These are phyloP conservation scores for Cryptosporidium canis DNA, from an alignment of 169 alveolate genomes.

Conservation along the genomic window DNA sequence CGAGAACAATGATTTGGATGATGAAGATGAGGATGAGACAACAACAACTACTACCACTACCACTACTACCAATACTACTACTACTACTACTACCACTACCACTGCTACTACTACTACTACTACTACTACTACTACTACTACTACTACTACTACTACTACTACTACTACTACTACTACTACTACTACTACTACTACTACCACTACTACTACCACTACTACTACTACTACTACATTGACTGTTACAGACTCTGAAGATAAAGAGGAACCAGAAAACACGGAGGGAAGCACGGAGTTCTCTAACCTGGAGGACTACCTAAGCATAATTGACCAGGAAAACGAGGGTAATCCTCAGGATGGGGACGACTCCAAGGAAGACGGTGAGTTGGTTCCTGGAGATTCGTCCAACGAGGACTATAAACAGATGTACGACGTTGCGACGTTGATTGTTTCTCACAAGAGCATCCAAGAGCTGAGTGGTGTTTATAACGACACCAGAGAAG, in stretches of 20 bases:
- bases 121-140: constrained; percentile 29
- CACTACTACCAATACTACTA: constrained; percentile 16
- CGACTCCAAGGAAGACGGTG: neutral
- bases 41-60: neutral
- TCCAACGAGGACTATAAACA: constrained; percentile 24
- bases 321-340: neutral
- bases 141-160: constrained; percentile 25
- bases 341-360: neutral
- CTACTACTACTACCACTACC: constrained; percentile 13
- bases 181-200: constrained; percentile 44
- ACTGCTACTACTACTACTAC: constrained; percentile 49
- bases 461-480: neutral
- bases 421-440: constrained; percentile 23
- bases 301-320: constrained; percentile 15
- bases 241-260: neutral
- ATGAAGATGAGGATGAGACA: neutral
- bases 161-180: constrained; percentile 57
- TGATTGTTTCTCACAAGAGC: constrained; percentile 18
- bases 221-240: neutral
- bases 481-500: neutral
- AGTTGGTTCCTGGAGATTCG: neutral
- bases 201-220: constrained; percentile 53
- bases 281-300: neutral
- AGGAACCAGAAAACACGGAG: neutral
- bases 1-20: neutral